Evolutionary conservation across 768 basidiomycete species (phyloP).

Genomic region (Lentinus brumalis): DNA sequence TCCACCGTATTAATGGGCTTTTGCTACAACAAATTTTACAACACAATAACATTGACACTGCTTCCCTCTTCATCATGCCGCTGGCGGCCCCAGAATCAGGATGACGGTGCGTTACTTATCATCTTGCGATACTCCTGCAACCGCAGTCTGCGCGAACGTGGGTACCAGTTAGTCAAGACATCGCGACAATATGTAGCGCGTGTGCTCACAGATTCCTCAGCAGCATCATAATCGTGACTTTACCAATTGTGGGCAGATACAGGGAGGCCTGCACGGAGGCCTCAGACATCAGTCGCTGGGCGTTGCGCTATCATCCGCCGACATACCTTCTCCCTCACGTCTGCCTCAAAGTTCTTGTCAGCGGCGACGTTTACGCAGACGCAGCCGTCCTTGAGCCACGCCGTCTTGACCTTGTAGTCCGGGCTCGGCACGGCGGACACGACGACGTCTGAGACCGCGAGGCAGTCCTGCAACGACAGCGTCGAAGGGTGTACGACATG

Average conservation of each 20-base stretch:
- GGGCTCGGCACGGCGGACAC: conserved; percentile 89
- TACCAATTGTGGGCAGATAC: conserved; percentile 96
- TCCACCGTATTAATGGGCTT: conserved; percentile 6
- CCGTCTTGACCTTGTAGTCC: conserved; percentile 87
- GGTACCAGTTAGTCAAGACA: background rate
- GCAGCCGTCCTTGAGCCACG: conserved; percentile 90
- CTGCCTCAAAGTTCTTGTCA: conserved; percentile 95
- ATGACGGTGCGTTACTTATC: conserved; percentile 12
- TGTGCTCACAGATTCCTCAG: conserved; percentile 83
- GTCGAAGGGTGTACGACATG: conserved; percentile 77
- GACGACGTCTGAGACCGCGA: conserved; percentile 88
- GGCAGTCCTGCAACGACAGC: conserved; percentile 74
- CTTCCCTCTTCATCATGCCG: background rate
- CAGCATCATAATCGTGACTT: conserved; percentile 97
- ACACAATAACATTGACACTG: background rate
- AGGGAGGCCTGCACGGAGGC: conserved; percentile 72
- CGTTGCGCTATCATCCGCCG: conserved; percentile 19
- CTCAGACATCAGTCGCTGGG: background rate
- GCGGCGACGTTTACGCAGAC: conserved; percentile 90
- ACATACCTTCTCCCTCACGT: conserved; percentile 87
- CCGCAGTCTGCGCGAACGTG: conserved; percentile 45
- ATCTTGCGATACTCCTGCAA: conserved; percentile 53
- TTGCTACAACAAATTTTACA: background rate
- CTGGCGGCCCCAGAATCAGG: background rate
- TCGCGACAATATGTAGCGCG: too few relatives aligned